These are phyloP conservation scores for Komagataella kurtzmanii DNA, from an alignment of 805 yeast genomes.

Conservation along the genomic window DNA sequence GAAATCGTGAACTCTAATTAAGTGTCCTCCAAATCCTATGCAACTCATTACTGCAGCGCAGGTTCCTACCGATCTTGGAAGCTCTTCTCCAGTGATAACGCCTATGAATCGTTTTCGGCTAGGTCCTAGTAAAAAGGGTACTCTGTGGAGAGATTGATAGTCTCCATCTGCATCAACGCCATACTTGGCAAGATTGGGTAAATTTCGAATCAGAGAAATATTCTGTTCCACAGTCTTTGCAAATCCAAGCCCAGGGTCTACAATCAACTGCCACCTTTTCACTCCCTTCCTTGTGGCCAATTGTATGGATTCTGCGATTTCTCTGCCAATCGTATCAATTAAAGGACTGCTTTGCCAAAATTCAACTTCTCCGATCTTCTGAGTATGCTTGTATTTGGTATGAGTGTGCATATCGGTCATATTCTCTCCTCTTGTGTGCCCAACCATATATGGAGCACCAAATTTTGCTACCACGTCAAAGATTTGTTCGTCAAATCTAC, in stretches of 20 bases:
- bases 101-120: slow-evolving; percentile 86
- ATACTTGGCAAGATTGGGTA: slow-evolving; percentile 34
- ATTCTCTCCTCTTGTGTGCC: slow-evolving; percentile 76
- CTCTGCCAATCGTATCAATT: slow-evolving; percentile 48
- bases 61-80: slow-evolving; percentile 64
- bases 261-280: slow-evolving; percentile 76
- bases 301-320: slow-evolving; percentile 40
- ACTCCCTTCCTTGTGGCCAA: slow-evolving; percentile 54
- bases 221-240: slow-evolving; percentile 77
- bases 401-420: slow-evolving; percentile 36
- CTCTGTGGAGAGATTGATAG: slow-evolving; percentile 30
- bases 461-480: slow-evolving; percentile 54
- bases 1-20: slow-evolving; percentile 84
- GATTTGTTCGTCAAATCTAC: slow-evolving; percentile 53
- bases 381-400: background rate
- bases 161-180: slow-evolving; percentile 13
- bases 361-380: slow-evolving; percentile 3
- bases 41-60: slow-evolving; percentile 64
- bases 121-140: slow-evolving; percentile 75
- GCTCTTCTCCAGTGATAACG: slow-evolving; percentile 41
- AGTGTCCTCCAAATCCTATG: slow-evolving; percentile 59
- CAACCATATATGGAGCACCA: slow-evolving; percentile 67
- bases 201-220: slow-evolving; percentile 41
- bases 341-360: slow-evolving; percentile 19
- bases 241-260: slow-evolving; percentile 95